Percentiles rank a stretch among this genome's conserved stretches.
phyloP scores from a whole-genome alignment of 129 eudicot species.

The Ambrosia trifida region DNA sequence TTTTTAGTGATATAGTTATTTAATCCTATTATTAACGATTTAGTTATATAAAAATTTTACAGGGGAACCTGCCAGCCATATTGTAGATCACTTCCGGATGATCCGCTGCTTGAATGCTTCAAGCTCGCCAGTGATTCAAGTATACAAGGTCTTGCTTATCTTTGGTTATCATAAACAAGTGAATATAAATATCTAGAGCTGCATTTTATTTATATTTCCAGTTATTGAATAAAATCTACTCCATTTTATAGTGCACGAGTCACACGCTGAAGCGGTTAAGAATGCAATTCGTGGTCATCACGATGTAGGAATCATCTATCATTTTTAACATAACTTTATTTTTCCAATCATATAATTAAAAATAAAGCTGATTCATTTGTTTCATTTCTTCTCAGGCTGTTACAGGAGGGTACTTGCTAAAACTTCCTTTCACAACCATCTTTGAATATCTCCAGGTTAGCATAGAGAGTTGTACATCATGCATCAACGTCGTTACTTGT shows the following conservation, averaged over 20 bases:
- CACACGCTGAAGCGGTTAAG: slow-evolving; percentile 56
- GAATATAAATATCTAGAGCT: not conserved
- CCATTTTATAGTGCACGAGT: slow-evolving; percentile 52
- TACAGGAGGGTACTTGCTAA: slow-evolving; percentile 59
- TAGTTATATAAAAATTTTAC: slow-evolving; percentile 21
- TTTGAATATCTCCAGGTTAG: slow-evolving; percentile 97
- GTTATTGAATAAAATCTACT: slow-evolving; percentile 6
- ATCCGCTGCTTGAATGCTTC: slow-evolving; percentile 90
- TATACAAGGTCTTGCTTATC: slow-evolving; percentile 52
- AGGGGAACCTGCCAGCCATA: slow-evolving; percentile 97
- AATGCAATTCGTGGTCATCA: slow-evolving; percentile 59
- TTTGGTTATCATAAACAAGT: not conserved
- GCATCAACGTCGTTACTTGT: not conserved
- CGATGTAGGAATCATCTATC: slow-evolving; percentile 42
- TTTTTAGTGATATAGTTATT: not conserved
- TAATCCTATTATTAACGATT: not conserved
- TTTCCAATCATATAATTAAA: not conserved
- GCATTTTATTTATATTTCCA: not conserved
- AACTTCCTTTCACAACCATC: slow-evolving; percentile 86
- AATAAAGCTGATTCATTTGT: not conserved
- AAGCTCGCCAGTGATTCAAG: slow-evolving; percentile 47
- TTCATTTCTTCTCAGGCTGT: slow-evolving; percentile 65
- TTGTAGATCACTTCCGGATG: slow-evolving; percentile 89
- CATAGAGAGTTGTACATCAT: not conserved
- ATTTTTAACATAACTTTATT: not conserved